Conservation (phyloP, 305 asterid species). For the Fraxinus greggii region DNA sequence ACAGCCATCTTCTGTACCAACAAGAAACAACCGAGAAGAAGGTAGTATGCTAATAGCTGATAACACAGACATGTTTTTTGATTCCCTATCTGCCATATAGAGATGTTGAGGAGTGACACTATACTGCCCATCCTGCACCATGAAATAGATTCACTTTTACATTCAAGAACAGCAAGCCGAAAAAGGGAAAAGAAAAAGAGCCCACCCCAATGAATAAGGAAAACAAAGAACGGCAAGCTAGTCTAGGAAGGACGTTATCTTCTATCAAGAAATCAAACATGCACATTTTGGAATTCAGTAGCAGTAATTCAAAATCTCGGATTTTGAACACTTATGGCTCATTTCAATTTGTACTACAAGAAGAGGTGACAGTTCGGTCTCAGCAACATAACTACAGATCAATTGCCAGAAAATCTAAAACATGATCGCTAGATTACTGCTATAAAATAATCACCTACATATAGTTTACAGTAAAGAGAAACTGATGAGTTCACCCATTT, state of each 20-base stretch:
- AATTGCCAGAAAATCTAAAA: not conserved
- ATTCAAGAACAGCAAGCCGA: constrained; percentile 14
- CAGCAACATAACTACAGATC: not conserved
- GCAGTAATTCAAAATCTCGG: not conserved
- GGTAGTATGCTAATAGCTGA: constrained; percentile 79
- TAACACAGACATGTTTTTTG: constrained; percentile 68
- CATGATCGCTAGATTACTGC: not conserved
- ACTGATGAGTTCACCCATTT: not conserved
- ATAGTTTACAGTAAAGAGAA: not conserved
- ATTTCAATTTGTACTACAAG: not conserved
- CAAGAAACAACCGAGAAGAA: constrained; percentile 78
- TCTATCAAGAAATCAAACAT: not conserved
- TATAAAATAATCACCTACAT: not conserved
- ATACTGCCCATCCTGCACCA: constrained; percentile 67
- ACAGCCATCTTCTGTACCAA: constrained; percentile 96
- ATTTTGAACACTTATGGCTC: not conserved
- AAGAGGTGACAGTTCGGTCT: not conserved
- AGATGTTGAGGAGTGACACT: constrained; percentile 65
- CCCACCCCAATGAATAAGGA: not conserved
- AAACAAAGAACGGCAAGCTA: not conserved
- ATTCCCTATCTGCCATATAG: constrained; percentile 72
- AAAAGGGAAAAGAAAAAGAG: not conserved
- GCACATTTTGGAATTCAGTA: not conserved
- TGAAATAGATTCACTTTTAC: constrained; percentile 6
- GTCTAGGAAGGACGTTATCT: not conserved